Percentiles rank a stretch among this genome's conserved stretches.
Evolutionary conservation across 2,329 filamentous ascomycete species (phyloP).

Genomic region (Zymoseptoria pseudotritici): DNA sequence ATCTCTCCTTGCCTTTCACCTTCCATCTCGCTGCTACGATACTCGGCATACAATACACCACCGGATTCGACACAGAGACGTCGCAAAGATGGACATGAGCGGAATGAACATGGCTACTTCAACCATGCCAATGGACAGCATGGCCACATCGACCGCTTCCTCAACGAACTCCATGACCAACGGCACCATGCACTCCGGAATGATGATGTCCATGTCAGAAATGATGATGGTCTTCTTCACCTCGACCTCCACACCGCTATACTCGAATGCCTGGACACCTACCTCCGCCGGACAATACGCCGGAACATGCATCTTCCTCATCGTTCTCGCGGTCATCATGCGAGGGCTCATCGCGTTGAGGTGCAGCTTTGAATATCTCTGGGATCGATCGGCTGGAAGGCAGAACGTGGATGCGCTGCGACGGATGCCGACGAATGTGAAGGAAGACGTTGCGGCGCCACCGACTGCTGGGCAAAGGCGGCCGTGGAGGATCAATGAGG

Average conservation of each 20-base stretch:
- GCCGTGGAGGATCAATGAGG: constrained; percentile 73
- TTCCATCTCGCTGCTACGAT: no score
- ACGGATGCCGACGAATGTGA: neutral
- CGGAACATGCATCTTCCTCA: constrained; percentile 81
- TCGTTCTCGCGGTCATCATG: constrained; percentile 61
- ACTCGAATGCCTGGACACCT: constrained; percentile 64
- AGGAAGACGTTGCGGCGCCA: neutral
- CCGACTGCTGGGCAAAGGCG: constrained; percentile 30
- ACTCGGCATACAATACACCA: no score
- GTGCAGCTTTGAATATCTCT: constrained; percentile 6
- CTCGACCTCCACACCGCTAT: constrained; percentile 53
- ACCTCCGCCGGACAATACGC: constrained; percentile 61
- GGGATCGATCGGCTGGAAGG: neutral
- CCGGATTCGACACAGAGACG: neutral
- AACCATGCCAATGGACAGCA: neutral
- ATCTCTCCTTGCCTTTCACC: no score
- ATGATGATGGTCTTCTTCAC: constrained; percentile 58
- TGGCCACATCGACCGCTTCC: neutral
- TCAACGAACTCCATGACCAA: constrained; percentile 2
- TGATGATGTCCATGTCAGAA: constrained; percentile 26
- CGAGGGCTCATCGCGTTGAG: constrained; percentile 41
- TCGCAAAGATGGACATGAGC: neutral
- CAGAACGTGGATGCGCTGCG: neutral
- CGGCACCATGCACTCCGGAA: constrained; percentile 1
- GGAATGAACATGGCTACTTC: constrained; percentile 3